phyloP scores from a whole-genome alignment of 2,329 filamentous ascomycete species.

The Apiospora koreana region DNA sequence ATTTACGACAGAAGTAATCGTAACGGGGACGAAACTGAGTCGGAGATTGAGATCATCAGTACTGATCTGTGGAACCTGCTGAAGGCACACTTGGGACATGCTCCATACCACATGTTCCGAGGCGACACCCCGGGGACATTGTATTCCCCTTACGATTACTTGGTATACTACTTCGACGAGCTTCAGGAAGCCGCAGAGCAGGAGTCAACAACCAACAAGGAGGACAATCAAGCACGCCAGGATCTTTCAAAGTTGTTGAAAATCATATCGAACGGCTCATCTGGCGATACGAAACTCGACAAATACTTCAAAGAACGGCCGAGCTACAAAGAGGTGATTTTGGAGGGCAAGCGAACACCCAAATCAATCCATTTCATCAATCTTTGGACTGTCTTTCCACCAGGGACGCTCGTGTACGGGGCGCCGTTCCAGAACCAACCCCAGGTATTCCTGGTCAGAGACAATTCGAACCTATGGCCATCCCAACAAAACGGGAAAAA shows the following conservation, averaged over 20 bases:
- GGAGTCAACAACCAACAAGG: background rate
- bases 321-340: background rate
- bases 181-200: background rate
- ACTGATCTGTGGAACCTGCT: background rate
- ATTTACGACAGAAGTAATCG: background rate
- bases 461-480: background rate
- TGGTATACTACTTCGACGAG: background rate
- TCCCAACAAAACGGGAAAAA: background rate
- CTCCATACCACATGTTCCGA: conserved; percentile 9
- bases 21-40: background rate
- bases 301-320: conserved; percentile 15
- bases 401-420: conserved; percentile 12
- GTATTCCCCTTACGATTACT: background rate
- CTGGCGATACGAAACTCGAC: conserved; percentile 15
- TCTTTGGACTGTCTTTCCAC: conserved; percentile 17
- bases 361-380: conserved; percentile 13
- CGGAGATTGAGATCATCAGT: conserved; percentile 8
- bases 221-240: conserved; percentile 7
- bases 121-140: background rate
- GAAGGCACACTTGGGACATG: background rate
- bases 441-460: conserved; percentile 16
- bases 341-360: background rate
- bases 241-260: conserved; percentile 13
- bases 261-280: background rate
- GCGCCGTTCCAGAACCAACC: conserved; percentile 15